Base-by-base conservation (phyloP, 179 eudicot species). In the Gypsophila paniculata region DNA sequence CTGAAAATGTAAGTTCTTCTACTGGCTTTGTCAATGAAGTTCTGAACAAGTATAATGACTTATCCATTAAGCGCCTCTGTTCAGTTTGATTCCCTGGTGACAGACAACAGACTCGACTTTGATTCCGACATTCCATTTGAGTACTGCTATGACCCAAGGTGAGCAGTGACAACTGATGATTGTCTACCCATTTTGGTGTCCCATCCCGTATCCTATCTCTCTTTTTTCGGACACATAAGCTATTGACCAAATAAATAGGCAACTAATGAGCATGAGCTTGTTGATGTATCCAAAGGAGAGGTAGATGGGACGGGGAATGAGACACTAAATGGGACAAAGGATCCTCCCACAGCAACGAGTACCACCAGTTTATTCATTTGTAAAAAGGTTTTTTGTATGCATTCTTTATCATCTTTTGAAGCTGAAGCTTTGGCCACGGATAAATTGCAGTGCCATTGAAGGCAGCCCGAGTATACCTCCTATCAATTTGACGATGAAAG, bases 51-150 rank as follows among this genome's bases (percentile, higher is more conserved):
- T 74, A n/a, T 59, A 15, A n/a, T n/a, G n/a, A 21, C 60, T 51
- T 55, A 73, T 60, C 68, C 15, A 55, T 5, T 69, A 55, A 19
- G 71, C 18, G 22, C 26, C 75, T 53, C 55, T 63, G 72, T 6
- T 85, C 90, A 94, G 99, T 94, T 94, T 78, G 72, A 86, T 85
- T 85, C 96, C 61, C 84, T 80, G 71, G 80, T 83, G 29, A 75
- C 78, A 72, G 89, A 87, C 78, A 83, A 71, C 17, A 87, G 87
- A 76, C 80, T 60, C 64, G 60, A 78, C 19, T 74, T 89, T 65
- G 74, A 78, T 74, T 62, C 85, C 13, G 68, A 76, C 44, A 62
- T 83, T 62, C 89, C 91, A 58, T 94, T 94, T 38, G 85, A 91
- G 51, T 90, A 85, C 77, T 94, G 99, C 79, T 94, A 89, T 73